A percentile compares a stretch with the other conserved stretches of the same genome.
These are phyloP conservation scores for Atkinsonella hypoxylon DNA, from an alignment of 2,329 filamentous ascomycete species.

Conservation along the genomic window DNA sequence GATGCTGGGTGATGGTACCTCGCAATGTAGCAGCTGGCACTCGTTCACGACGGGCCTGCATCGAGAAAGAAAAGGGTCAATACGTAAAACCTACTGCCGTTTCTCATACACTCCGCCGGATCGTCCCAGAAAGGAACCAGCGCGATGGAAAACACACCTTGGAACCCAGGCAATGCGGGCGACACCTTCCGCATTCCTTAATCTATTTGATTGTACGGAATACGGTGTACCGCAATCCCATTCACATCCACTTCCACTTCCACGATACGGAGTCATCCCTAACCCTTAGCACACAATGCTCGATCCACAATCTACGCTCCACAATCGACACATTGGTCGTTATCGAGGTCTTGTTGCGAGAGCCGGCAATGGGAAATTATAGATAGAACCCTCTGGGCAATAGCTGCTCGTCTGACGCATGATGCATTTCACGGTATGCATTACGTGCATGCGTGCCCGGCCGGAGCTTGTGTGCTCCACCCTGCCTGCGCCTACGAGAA, in stretches of 20 bases:
- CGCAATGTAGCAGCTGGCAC: too few species aligned
- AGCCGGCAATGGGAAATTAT: neutral
- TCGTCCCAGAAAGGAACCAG: too few species aligned
- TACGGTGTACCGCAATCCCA: too few species aligned
- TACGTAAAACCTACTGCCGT: too few species aligned
- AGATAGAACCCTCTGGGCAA: neutral
- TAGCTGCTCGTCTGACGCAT: neutral
- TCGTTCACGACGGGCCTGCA: too few species aligned
- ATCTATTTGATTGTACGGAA: too few species aligned
- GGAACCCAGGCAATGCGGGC: neutral
- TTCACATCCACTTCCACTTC: too few species aligned
- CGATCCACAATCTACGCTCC: neutral
- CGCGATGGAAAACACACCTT: neutral
- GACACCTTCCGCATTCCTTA: neutral
- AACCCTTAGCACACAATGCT: neutral
- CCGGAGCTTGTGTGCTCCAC: neutral
- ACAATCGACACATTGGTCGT: neutral
- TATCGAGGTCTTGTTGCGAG: conserved; percentile 1
- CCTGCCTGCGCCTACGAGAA: neutral
- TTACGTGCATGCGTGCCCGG: neutral
- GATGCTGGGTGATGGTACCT: too few species aligned
- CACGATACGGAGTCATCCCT: too few species aligned
- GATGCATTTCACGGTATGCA: neutral
- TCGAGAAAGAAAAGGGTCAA: too few species aligned
- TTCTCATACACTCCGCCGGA: too few species aligned